Percentiles rank a stretch among this genome's conserved stretches.
Evolutionary conservation across 2,329 filamentous ascomycete genomes (phyloP).

Genomic region (Myriosclerotinia curreyana): DNA sequence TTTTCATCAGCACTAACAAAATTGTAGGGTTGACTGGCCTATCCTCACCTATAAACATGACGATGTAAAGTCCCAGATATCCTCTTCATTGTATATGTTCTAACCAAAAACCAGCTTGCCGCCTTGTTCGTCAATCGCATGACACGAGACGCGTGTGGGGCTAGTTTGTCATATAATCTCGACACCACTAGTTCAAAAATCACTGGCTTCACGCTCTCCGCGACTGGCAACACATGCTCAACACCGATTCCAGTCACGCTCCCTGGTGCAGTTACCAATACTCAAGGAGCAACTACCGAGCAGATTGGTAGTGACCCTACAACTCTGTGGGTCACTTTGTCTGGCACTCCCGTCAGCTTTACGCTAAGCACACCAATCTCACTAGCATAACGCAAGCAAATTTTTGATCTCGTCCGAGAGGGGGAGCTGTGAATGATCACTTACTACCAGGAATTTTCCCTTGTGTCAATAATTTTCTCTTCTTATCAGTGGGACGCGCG

Average conservation of each 20-base stretch:
- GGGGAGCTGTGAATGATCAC: background rate
- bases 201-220: slow-evolving; percentile 41
- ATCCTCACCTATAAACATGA: slow-evolving; percentile 54
- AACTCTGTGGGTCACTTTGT: slow-evolving; percentile 49
- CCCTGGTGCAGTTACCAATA: slow-evolving; percentile 39
- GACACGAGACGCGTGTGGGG: slow-evolving; percentile 28
- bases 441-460: background rate
- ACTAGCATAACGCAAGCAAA: background rate
- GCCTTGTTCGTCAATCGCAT: slow-evolving; percentile 49
- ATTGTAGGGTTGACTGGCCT: slow-evolving; percentile 45
- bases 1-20: background rate
- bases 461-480: slow-evolving; percentile 5
- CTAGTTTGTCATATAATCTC: slow-evolving; percentile 27
- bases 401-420: background rate
- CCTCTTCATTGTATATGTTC: background rate
- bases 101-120: slow-evolving; percentile 21
- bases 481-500: slow-evolving; percentile 12
- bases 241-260: slow-evolving; percentile 33
- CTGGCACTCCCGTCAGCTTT: slow-evolving; percentile 46
- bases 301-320: slow-evolving; percentile 55
- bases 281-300: slow-evolving; percentile 29
- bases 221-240: slow-evolving; percentile 38
- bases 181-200: slow-evolving; percentile 27
- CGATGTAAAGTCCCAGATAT: slow-evolving; percentile 44
- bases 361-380: slow-evolving; percentile 31